Base-by-base conservation (phyloP, 805 yeast species). In the Metschnikowia cubensis region DNA sequence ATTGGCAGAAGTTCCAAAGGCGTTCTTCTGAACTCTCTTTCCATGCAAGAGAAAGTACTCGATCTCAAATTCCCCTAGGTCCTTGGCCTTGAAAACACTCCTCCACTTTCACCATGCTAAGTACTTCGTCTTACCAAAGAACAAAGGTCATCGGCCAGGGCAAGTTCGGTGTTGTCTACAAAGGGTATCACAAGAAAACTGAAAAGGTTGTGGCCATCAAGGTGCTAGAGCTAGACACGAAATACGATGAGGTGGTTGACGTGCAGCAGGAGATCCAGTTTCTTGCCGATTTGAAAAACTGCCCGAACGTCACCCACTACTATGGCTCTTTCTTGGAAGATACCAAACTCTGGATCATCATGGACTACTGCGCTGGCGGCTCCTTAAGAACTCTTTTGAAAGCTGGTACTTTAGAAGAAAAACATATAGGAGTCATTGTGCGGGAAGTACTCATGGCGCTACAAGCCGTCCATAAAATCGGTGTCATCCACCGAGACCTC, bases 351-450 rank as follows among this genome's bases (percentile, higher is more conserved):
- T 94, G 99, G 98, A 91, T 94, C 65, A 83, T 94, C 51, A 94
- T 94, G 97, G 99, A 94, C 63, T 82, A 87, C 62, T 92, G 98
- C 68, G 94, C 96, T 0, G 99, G 99, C 14, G 99, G 99, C 0
- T 87, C 96, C 1, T 81, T 89, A 49, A 77, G 99, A 54, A 88
- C 97, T 1, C 71, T 94, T 42, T 69, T 92, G 50, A 81, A 84
- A 60, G 90, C 97, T 0, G 99, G 99, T 0, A 81, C 80, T 35
- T 77, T 95, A 36, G 97, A 90, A 53, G 99, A 94, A 62, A 77
- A 77, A 60, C 85, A 87, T 63, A 82, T 87, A 35, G 85, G 91
- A 15, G 85, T 95, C n/a, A 82, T 94, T 7, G 80, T 87, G 51
- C 75, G 98, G 47, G 99, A 94, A 63, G 67, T 89, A 37, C 71